Base-by-base conservation (phyloP, 2,329 filamentous ascomycete species). In the Chrysosporium queenslandicum region DNA sequence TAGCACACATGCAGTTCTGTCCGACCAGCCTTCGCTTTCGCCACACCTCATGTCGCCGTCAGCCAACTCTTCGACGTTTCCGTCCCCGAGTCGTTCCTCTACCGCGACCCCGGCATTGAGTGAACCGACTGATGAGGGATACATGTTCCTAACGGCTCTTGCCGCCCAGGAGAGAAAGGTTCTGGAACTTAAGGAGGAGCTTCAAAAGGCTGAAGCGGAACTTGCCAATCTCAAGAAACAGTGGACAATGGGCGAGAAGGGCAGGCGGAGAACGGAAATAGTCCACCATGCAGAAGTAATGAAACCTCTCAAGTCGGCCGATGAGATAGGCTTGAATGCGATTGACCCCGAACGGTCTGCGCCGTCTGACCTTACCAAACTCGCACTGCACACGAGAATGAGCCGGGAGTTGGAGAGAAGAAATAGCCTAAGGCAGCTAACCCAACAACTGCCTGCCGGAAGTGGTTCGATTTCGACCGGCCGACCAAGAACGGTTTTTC, bases 151-250 rank as follows among this genome's bases (percentile, higher is more conserved):
- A 58, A 90, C 88, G 56, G 86, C 90, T 53, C 85, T 98, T 61
- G 92, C 92, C 41, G 83, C 87, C 12, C 90, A 97, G 70, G 92
- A 98, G 71, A 79, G 92, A 53, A 83, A 82, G 59, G 91, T 98
- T 1, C 72, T 98, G 53, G 92, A 97, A 69, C 74, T 98, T 49
- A 85, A 83, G 55, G 92, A 98, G 67, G 91, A 97, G 68, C 74
- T 98, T n/a, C 73, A 75, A 21, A 83, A 83, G 55, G 91, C 92
- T 4, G 91, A 98, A 66, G 71, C 74, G 11, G 86, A 94, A 43
- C 74, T 98, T 37, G 74, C 75, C 43, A 78, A 74, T 39, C 74
- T 98, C 56, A 97, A 96, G 74, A 84, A 80, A 62, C 85, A 89
- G 67, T 97, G 87, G 84, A 80, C 86, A 1, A 71, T 75, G 12